A percentile compares a stretch with the other conserved stretches of the same genome.
Conservation (phyloP, 1,284 basidiomycete species). For the Rhizoctonia solani region DNA sequence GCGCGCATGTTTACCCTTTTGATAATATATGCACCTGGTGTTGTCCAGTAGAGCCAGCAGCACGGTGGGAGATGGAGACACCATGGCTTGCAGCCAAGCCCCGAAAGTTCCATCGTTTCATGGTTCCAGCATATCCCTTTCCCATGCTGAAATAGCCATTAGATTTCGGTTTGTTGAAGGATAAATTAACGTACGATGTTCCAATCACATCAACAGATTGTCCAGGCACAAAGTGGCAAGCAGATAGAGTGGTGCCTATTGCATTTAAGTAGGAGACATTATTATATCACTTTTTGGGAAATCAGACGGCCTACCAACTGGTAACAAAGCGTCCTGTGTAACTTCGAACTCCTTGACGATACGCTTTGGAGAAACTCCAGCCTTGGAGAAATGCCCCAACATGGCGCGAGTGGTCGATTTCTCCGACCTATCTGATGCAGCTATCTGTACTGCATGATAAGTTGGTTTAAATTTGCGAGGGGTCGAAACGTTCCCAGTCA, state of each 20-base stretch:
- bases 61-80: conserved; percentile 94
- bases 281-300: background rate
- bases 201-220: conserved; percentile 95
- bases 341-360: conserved; percentile 90
- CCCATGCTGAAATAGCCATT: conserved; percentile 70
- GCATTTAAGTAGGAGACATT: conserved; percentile 28
- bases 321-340: conserved; percentile 85
- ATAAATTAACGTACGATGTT: conserved; percentile 70
- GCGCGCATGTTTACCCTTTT: background rate
- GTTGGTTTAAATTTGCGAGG: conserved; percentile 63
- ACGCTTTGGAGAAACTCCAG: conserved; percentile 83
- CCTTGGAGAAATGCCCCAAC: conserved; percentile 85
- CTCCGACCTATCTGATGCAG: conserved; percentile 68
- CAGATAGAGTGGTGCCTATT: conserved; percentile 84
- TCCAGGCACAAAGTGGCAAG: conserved; percentile 95
- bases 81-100: conserved; percentile 95
- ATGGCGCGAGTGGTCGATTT: conserved; percentile 75
- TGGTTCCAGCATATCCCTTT: conserved; percentile 95
- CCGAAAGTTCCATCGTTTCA: conserved; percentile 96
- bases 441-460: conserved; percentile 87
- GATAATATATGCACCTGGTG: conserved; percentile 69
- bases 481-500: conserved; percentile 73
- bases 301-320: conserved; percentile 66
- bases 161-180: background rate
- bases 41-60: conserved; percentile 90